A percentile compares a stretch with the other conserved stretches of the same genome.
phyloP scores from a whole-genome alignment of 345 rosid species.

The Dovyalis caffra region DNA sequence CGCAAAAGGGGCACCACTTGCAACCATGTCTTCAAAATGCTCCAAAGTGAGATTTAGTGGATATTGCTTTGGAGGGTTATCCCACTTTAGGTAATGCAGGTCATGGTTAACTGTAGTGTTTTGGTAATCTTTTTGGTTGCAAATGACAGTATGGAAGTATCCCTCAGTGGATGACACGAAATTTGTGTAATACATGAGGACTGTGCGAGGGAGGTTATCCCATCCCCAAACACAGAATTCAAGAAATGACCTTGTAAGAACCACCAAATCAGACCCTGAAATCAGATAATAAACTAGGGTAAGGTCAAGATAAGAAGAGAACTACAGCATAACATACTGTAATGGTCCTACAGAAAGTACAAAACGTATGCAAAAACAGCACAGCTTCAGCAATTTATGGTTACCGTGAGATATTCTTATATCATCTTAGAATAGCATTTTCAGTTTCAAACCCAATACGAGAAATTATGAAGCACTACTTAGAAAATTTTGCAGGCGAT shows the following conservation, averaged over 20 bases:
- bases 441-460: not conserved
- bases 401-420: not conserved
- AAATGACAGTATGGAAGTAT: conserved; percentile 86
- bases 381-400: not conserved
- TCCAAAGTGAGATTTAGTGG: conserved; percentile 51
- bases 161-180: conserved; percentile 78
- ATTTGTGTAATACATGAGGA: conserved; percentile 89
- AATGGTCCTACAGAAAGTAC: not conserved
- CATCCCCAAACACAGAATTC: conserved; percentile 94
- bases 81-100: conserved; percentile 76
- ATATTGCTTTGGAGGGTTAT: conserved; percentile 68
- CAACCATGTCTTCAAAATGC: conserved; percentile 68
- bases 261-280: conserved; percentile 78
- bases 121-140: conserved; percentile 91
- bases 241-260: conserved; percentile 73
- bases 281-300: not conserved
- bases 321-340: not conserved
- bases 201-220: conserved; percentile 93
- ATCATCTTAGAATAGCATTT: not conserved
- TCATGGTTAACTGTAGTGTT: conserved; percentile 83
- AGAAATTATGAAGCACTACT: too few relatives aligned
- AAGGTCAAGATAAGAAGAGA: not conserved
- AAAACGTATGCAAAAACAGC: not conserved
- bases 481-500: too few relatives aligned
- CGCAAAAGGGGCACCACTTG: conserved; percentile 89